A percentile compares a stretch with the other conserved stretches of the same genome.
Conservation (phyloP, 2,329 filamentous ascomycete species). For the Cercospora zeae-maydis region DNA sequence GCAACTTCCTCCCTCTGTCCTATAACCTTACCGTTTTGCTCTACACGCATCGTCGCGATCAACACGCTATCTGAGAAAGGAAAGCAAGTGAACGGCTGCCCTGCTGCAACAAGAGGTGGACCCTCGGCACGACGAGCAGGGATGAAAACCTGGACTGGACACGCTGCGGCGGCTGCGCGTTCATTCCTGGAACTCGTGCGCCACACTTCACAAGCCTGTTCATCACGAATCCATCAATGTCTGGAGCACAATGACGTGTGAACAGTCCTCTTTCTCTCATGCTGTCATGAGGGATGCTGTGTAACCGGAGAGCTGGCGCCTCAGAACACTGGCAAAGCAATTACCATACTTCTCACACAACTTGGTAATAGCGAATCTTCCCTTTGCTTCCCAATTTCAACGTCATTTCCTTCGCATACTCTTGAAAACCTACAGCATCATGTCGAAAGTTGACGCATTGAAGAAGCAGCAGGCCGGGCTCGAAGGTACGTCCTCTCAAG, state of each 20-base stretch:
- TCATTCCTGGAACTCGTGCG: slow-evolving; percentile 8
- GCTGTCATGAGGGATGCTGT: slow-evolving; percentile 11
- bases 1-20: not conserved
- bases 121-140: not conserved
- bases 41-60: no score
- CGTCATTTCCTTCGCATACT: not conserved
- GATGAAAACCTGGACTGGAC: slow-evolving; percentile 18
- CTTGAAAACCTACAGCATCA: not conserved
- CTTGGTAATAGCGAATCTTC: slow-evolving; percentile 2
- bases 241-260: slow-evolving; percentile 17
- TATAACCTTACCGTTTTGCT: not conserved
- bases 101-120: not conserved
- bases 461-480: slow-evolving; percentile 44
- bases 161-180: not conserved
- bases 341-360: not conserved
- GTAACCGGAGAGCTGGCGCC: slow-evolving; percentile 16
- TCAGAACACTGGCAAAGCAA: not conserved
- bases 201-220: slow-evolving; percentile 12
- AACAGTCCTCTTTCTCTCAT: not conserved
- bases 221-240: slow-evolving; percentile 9
- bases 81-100: not conserved
- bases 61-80: not conserved
- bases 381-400: not conserved
- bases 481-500: slow-evolving; percentile 35
- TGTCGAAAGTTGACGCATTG: slow-evolving; percentile 35